These are phyloP conservation scores for Aspergillus felis DNA, from an alignment of 2,329 filamentous ascomycete species.

Conservation along the genomic window DNA sequence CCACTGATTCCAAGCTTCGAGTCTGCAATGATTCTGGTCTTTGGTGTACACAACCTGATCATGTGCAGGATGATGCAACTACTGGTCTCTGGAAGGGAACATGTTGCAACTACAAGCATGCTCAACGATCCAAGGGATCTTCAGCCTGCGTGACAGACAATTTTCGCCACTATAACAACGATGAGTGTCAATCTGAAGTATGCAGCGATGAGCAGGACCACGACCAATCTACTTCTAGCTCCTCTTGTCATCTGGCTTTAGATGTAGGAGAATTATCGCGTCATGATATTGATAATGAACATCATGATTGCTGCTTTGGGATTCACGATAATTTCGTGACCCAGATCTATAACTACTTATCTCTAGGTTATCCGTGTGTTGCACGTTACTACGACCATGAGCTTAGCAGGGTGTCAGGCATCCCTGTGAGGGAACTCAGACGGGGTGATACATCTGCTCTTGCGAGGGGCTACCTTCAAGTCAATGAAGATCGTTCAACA, in stretches of 20 bases:
- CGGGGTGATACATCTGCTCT: conserved; percentile 64
- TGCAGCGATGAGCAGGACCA: not conserved
- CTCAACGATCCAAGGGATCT: conserved; percentile 8
- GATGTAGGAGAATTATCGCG: conserved; percentile 3
- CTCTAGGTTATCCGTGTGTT: conserved; percentile 82
- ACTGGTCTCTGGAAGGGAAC: conserved; percentile 43
- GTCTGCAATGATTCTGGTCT: conserved; percentile 56
- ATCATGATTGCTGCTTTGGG: conserved; percentile 56
- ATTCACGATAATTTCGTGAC: conserved; percentile 84
- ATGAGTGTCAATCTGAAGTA: not conserved
- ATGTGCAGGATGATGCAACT: conserved; percentile 31
- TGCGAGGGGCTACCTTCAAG: conserved; percentile 70
- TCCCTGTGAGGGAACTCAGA: conserved; percentile 65
- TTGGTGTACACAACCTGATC: conserved; percentile 70
- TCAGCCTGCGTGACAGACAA: conserved; percentile 24
- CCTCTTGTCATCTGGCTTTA: not conserved
- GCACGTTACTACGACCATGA: conserved; percentile 81
- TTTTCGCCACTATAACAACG: conserved; percentile 2
- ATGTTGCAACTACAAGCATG: conserved; percentile 26
- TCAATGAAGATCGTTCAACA: conserved; percentile 32
- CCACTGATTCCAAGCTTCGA: conserved; percentile 48
- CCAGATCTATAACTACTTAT: conserved; percentile 96
- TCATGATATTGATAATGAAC: conserved; percentile 25
- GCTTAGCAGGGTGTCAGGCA: conserved; percentile 72
- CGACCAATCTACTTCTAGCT: not conserved